A percentile compares a stretch with the other conserved stretches of the same genome.
These are phyloP conservation scores for Fusarium sp. DNA, from an alignment of 2,329 filamentous ascomycete genomes.

Conservation along the genomic window DNA sequence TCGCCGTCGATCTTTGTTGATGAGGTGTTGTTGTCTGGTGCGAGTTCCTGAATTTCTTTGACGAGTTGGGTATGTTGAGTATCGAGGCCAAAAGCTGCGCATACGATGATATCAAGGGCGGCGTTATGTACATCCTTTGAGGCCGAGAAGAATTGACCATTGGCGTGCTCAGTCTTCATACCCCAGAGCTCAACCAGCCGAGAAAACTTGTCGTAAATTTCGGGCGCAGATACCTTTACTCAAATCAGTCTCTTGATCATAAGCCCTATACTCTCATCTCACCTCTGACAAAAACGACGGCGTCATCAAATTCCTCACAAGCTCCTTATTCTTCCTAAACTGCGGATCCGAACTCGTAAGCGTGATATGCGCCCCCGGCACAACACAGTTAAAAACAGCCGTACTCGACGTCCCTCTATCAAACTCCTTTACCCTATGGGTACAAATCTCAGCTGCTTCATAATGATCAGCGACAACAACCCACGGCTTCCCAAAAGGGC, in stretches of 20 bases:
- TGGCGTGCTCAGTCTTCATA: conserved; percentile 1
- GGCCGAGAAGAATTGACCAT: conserved; percentile 2
- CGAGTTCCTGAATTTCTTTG: conserved; percentile 8
- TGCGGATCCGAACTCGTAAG: conserved; percentile 21
- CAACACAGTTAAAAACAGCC: conserved; percentile 6
- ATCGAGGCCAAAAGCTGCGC: conserved; percentile 12
- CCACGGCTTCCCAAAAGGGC: conserved; percentile 21
- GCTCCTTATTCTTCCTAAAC: conserved; percentile 31
- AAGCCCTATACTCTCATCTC: accelerated
- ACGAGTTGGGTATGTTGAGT: conserved; percentile 8
- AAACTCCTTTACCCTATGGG: conserved; percentile 26
- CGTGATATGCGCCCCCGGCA: conserved; percentile 17
- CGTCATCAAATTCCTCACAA: conserved; percentile 30
- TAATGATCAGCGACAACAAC: conserved; percentile 30
- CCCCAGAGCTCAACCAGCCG: conserved; percentile 11
- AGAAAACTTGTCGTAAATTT: conserved; percentile 29
- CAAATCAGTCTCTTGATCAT: not conserved
- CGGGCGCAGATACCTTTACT: conserved; percentile 16
- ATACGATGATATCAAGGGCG: conserved; percentile 21
- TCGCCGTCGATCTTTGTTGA: not conserved
- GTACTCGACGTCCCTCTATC: conserved; percentile 15
- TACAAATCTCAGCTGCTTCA: conserved; percentile 26
- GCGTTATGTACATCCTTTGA: conserved; percentile 22
- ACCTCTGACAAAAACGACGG: conserved; percentile 23
- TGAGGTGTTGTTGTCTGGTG: accelerated